Percentiles rank a stretch among this genome's conserved stretches.
Evolutionary conservation across 768 basidiomycete species (phyloP).

Genomic region (Dioszegia aurantiaca): DNA sequence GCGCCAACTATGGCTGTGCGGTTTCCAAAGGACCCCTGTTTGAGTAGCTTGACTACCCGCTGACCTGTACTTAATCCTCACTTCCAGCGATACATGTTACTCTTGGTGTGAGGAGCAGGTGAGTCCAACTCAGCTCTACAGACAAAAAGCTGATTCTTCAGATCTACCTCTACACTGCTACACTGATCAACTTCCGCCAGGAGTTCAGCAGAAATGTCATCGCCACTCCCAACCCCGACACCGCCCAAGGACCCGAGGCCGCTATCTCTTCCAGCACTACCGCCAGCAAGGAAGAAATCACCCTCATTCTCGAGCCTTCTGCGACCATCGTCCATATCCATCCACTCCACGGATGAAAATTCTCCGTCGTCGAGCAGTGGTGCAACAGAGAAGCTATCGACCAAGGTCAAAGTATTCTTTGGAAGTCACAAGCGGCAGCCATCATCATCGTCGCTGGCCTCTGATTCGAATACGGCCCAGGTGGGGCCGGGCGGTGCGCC

Average conservation of each 20-base stretch:
- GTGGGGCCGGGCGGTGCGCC: too few species aligned
- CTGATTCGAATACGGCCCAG: too few species aligned
- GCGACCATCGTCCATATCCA: slow-evolving; percentile 3
- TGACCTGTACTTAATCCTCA: too few species aligned
- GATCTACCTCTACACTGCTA: too few species aligned
- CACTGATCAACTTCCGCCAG: too few species aligned
- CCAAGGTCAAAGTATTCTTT: slow-evolving; percentile 15
- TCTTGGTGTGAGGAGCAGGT: too few species aligned
- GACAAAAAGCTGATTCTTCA: too few species aligned
- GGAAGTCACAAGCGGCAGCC: slow-evolving; percentile 6
- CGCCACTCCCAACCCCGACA: background rate
- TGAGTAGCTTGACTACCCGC: too few species aligned
- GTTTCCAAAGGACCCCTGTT: too few species aligned
- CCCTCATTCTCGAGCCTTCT: slow-evolving; percentile 10
- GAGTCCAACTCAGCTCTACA: too few species aligned
- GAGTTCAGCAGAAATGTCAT: background rate
- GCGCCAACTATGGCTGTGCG: too few species aligned
- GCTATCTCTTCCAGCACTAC: background rate
- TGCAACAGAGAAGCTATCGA: slow-evolving; percentile 1
- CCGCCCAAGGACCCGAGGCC: slow-evolving; percentile 1
- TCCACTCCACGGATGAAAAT: slow-evolving; percentile 8
- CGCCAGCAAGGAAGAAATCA: background rate
- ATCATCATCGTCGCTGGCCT: background rate
- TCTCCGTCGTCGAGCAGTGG: background rate
- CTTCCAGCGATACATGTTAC: too few species aligned